Conservation (phyloP, 2,329 filamentous ascomycete species). For the Furcasterigmium furcatum region DNA sequence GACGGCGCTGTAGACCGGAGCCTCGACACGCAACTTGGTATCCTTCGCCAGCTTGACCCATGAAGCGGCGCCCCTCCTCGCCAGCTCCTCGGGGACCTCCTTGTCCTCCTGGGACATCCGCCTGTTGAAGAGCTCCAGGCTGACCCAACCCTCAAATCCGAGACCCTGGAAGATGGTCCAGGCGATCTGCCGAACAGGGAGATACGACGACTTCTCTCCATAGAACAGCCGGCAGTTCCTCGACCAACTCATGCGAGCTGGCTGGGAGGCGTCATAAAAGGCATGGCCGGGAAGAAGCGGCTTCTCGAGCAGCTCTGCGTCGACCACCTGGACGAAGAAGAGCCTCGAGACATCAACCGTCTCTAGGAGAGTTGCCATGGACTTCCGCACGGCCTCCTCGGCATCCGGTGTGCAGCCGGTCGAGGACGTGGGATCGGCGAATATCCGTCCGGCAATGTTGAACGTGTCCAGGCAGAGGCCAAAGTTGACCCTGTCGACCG, state of each 20-base stretch:
- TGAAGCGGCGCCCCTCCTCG: constrained; percentile 49
- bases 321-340: constrained; percentile 75
- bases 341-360: constrained; percentile 61
- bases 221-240: constrained; percentile 64
- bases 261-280: constrained; percentile 29
- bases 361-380: constrained; percentile 50
- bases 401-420: constrained; percentile 45
- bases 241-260: constrained; percentile 70
- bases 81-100: constrained; percentile 56
- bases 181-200: constrained; percentile 62
- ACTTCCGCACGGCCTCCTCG: constrained; percentile 49
- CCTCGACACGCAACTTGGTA: constrained; percentile 22
- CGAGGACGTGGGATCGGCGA: constrained; percentile 59
- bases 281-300: constrained; percentile 50
- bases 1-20: constrained; percentile 18
- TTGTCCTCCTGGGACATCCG: constrained; percentile 49
- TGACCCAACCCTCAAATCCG: constrained; percentile 67
- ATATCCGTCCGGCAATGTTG: constrained; percentile 70
- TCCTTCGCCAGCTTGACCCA: constrained; percentile 41
- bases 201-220: constrained; percentile 61
- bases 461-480: constrained; percentile 77
- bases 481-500: constrained; percentile 68
- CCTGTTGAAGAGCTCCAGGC: constrained; percentile 67
- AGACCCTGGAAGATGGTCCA: constrained; percentile 59
- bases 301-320: constrained; percentile 59